A percentile compares a stretch with the other conserved stretches of the same genome.
Evolutionary conservation across 2,329 filamentous ascomycete species (phyloP).

Genomic region (Microcyclosporella mali): DNA sequence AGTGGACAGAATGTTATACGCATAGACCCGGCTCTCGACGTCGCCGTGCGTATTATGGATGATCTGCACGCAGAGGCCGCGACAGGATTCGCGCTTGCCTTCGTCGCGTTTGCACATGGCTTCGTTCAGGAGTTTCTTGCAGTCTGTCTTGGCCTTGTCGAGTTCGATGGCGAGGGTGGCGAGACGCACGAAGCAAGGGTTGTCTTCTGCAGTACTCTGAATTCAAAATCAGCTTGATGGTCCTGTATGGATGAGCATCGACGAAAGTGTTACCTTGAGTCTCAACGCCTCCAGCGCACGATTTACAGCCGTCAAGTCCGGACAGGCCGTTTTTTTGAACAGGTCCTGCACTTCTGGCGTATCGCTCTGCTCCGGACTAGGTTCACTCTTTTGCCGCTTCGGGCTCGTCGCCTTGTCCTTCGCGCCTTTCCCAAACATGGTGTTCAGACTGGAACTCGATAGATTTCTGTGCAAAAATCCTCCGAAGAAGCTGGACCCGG

Average conservation of each 20-base stretch:
- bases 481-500: slow-evolving; percentile 2
- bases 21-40: slow-evolving; percentile 18
- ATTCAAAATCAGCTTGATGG: too few species aligned
- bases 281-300: slow-evolving; percentile 15
- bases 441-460: neutral
- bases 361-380: neutral
- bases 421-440: neutral
- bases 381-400: neutral
- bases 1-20: slow-evolving; percentile 22
- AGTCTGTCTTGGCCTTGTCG: slow-evolving; percentile 8
- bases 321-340: slow-evolving; percentile 12
- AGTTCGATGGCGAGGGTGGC: slow-evolving; percentile 12
- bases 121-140: slow-evolving; percentile 13
- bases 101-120: slow-evolving; percentile 20
- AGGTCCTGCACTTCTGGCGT: slow-evolving; percentile 18
- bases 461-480: neutral
- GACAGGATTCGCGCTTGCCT: slow-evolving; percentile 17
- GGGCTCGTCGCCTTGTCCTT: neutral
- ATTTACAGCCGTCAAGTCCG: slow-evolving; percentile 16
- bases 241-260: neutral
- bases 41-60: slow-evolving; percentile 17
- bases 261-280: neutral
- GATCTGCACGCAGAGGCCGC: slow-evolving; percentile 18
- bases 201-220: slow-evolving; percentile 1
- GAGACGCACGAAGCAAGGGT: slow-evolving; percentile 10